Conservation (phyloP, 2,329 filamentous ascomycete genomes). For the Fusarium illudens region DNA sequence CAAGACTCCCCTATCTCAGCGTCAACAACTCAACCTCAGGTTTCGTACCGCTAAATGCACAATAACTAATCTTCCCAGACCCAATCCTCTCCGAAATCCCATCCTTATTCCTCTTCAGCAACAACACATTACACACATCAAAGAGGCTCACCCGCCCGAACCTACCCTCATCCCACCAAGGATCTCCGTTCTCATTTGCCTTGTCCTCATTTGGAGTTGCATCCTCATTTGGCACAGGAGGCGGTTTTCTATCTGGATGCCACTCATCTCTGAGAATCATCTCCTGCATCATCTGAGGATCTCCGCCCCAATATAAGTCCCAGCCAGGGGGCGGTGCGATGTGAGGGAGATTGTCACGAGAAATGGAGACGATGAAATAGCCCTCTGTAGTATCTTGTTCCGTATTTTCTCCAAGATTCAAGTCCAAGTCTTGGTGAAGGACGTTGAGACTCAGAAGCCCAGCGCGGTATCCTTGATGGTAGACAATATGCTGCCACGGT, state of each 20-base stretch:
- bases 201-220: background rate
- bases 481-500: slow-evolving; percentile 17
- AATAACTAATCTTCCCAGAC: slow-evolving; percentile 5
- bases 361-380: slow-evolving; percentile 8
- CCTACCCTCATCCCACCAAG: slow-evolving; percentile 8
- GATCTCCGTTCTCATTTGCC: slow-evolving; percentile 15
- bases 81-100: slow-evolving; percentile 9
- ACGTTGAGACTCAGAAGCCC: slow-evolving; percentile 9
- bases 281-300: slow-evolving; percentile 6
- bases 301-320: slow-evolving; percentile 12
- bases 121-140: slow-evolving; percentile 15
- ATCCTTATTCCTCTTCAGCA: background rate
- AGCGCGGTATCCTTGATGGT: slow-evolving; percentile 19
- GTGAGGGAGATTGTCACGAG: slow-evolving; percentile 2
- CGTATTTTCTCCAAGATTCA: background rate
- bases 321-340: slow-evolving; percentile 5
- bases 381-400: background rate
- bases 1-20: background rate
- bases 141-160: background rate
- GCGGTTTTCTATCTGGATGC: background rate
- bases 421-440: background rate
- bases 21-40: slow-evolving; percentile 4
- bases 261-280: slow-evolving; percentile 5
- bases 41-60: background rate
- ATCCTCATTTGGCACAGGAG: background rate